A percentile compares a stretch with the other conserved stretches of the same genome.
These are phyloP conservation scores for Metschnikowia baotianmanensis DNA, from an alignment of 805 yeast genomes.

Conservation along the genomic window DNA sequence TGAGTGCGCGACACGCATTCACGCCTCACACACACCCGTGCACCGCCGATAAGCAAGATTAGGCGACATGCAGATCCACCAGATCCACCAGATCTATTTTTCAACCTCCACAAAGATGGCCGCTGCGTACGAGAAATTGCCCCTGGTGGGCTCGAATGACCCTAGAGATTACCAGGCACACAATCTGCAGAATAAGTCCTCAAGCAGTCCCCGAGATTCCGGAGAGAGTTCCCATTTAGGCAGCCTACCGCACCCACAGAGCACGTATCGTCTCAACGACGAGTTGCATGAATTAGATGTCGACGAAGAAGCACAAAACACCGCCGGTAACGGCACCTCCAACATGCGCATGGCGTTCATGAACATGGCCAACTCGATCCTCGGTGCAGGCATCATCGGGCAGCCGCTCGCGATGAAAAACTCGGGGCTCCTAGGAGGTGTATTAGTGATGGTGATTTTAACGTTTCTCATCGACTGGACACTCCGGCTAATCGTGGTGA, in stretches of 20 bases:
- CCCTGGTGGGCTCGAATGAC: background rate
- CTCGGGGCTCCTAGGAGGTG: slow-evolving; percentile 75
- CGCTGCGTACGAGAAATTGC: slow-evolving; percentile 6
- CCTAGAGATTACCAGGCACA: background rate
- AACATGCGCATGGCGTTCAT: slow-evolving; percentile 82
- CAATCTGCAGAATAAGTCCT: too few relatives aligned
- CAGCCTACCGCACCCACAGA: background rate
- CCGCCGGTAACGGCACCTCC: slow-evolving; percentile 27
- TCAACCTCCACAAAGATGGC: background rate
- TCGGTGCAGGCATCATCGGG: slow-evolving; percentile 96
- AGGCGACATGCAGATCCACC: too few relatives aligned
- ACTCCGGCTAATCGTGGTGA: slow-evolving; percentile 68
- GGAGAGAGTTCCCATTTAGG: background rate
- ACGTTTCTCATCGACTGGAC: slow-evolving; percentile 89
- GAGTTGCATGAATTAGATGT: slow-evolving; percentile 9
- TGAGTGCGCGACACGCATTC: too few relatives aligned
- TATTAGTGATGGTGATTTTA: slow-evolving; percentile 55
- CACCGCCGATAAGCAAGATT: slow-evolving; percentile 1
- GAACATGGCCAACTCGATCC: slow-evolving; percentile 94
- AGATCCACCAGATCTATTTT: too few relatives aligned
- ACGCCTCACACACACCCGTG: slow-evolving; percentile 7
- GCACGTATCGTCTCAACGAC: too few relatives aligned
- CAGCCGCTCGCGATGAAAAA: slow-evolving; percentile 86
- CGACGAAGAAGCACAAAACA: slow-evolving; percentile 5
- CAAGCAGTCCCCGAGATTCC: too few relatives aligned